These are phyloP conservation scores for Boletus eberwhitei DNA, from an alignment of 768 basidiomycete genomes.

Conservation along the genomic window DNA sequence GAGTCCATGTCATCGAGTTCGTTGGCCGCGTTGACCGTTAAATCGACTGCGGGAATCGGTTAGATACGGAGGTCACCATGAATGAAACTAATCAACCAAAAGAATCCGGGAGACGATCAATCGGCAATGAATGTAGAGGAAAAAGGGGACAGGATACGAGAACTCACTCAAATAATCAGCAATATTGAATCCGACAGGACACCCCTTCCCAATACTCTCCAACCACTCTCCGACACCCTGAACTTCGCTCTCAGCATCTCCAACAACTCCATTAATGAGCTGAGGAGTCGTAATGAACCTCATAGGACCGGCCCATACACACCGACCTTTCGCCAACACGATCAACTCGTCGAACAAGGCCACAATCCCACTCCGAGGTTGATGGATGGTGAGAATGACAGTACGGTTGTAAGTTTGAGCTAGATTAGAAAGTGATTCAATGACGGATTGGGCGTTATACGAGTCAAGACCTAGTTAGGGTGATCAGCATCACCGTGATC, in stretches of 20 bases:
- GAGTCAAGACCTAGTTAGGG: constrained; percentile 73
- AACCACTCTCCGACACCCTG: constrained; percentile 59
- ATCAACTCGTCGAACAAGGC: constrained; percentile 91
- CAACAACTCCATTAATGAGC: constrained; percentile 6
- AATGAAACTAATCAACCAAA: not conserved
- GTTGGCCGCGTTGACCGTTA: constrained; percentile 60
- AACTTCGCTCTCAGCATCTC: constrained; percentile 11
- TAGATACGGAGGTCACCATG: not conserved
- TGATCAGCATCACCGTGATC: constrained; percentile 1
- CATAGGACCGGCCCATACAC: constrained; percentile 33
- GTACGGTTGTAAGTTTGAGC: constrained; percentile 90
- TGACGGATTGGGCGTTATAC: constrained; percentile 92
- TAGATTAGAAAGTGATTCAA: constrained; percentile 82
- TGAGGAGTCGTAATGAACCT: constrained; percentile 8
- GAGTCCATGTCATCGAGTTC: constrained; percentile 31
- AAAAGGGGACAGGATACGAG: not conserved
- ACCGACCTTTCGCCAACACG: constrained; percentile 78
- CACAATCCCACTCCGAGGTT: constrained; percentile 96
- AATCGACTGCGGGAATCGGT: constrained; percentile 49
- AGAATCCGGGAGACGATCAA: not conserved
- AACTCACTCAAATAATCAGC: constrained; percentile 91
- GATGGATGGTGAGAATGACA: constrained; percentile 96
- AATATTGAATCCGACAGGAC: constrained; percentile 94
- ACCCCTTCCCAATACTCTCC: constrained; percentile 69
- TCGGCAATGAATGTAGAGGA: not conserved